Evolutionary conservation across 108 stramenopile genomes (phyloP).

Genomic region (Cyclostephanos tholiformis): DNA sequence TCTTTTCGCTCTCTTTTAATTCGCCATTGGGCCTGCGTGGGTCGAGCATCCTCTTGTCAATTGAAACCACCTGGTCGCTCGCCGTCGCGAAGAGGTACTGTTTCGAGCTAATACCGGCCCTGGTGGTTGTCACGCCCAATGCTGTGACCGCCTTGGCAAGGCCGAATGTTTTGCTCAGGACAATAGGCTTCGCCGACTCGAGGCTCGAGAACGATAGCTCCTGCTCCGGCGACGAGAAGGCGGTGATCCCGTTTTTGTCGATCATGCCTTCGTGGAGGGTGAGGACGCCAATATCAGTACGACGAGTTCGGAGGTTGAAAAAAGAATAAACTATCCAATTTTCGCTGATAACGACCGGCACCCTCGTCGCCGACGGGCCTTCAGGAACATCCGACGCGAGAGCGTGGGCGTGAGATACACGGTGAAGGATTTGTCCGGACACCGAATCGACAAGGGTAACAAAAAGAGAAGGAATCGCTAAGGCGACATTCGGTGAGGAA

Average conservation of each 20-base stretch:
- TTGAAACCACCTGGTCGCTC: slow-evolving; percentile 70
- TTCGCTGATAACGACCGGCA: slow-evolving; percentile 85
- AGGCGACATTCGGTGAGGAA: slow-evolving; percentile 13
- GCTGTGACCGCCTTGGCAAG: slow-evolving; percentile 80
- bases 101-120: slow-evolving; percentile 88
- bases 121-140: slow-evolving; percentile 87
- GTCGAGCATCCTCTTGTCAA: slow-evolving; percentile 81
- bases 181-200: slow-evolving; percentile 85
- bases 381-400: slow-evolving; percentile 26
- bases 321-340: slow-evolving; percentile 95
- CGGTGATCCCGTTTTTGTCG: slow-evolving; percentile 86
- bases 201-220: slow-evolving; percentile 74
- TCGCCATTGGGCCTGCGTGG: slow-evolving; percentile 91
- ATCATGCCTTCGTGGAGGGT: slow-evolving; percentile 97
- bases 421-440: slow-evolving; percentile 88
- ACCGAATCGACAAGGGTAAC: slow-evolving; percentile 90
- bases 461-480: slow-evolving; percentile 55
- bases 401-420: slow-evolving; percentile 84
- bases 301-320: slow-evolving; percentile 82
- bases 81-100: slow-evolving; percentile 81
- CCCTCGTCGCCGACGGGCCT: slow-evolving; percentile 36
- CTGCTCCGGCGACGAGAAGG: slow-evolving; percentile 88
- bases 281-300: slow-evolving; percentile 88
- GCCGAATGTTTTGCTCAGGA: slow-evolving; percentile 84
- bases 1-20: slow-evolving; percentile 76